These are phyloP conservation scores for Zelopaecilomyces penicillatus DNA, from an alignment of 2,329 filamentous ascomycete genomes.

Conservation along the genomic window DNA sequence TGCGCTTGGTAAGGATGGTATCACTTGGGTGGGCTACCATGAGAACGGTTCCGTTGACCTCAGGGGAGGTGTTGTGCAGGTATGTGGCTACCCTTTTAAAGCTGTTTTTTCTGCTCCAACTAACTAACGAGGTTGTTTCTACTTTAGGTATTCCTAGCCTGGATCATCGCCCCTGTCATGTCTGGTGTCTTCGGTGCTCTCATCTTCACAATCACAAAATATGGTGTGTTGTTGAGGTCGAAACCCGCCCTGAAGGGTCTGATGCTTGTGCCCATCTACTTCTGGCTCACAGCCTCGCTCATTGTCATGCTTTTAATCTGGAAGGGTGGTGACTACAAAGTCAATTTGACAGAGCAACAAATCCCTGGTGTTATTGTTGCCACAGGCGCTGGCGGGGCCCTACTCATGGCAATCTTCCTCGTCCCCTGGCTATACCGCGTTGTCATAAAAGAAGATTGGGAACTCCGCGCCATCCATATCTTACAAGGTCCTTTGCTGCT, in stretches of 20 bases:
- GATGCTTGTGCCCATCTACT: slow-evolving; percentile 46
- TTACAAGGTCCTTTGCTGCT: slow-evolving; percentile 45
- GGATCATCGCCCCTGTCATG: slow-evolving; percentile 51
- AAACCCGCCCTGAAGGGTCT: slow-evolving; percentile 47
- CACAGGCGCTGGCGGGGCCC: slow-evolving; percentile 39
- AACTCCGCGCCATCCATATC: slow-evolving; percentile 47
- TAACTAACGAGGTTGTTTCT: slow-evolving; percentile 32
- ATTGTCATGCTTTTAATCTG: slow-evolving; percentile 54
- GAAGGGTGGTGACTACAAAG: slow-evolving; percentile 38
- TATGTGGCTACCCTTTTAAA: slow-evolving; percentile 4
- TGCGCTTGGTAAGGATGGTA: slow-evolving; percentile 39
- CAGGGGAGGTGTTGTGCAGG: slow-evolving; percentile 44
- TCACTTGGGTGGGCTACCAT: slow-evolving; percentile 44
- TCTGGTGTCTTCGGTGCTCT: slow-evolving; percentile 43
- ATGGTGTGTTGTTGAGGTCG: slow-evolving; percentile 43
- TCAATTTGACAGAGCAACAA: slow-evolving; percentile 39
- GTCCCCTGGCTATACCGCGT: slow-evolving; percentile 51
- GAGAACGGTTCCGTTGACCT: slow-evolving; percentile 27
- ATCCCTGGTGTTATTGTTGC: slow-evolving; percentile 47
- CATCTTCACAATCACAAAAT: slow-evolving; percentile 50
- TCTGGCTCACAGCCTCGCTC: slow-evolving; percentile 45
- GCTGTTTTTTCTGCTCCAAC: neutral
- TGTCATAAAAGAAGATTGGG: slow-evolving; percentile 53
- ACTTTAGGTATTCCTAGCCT: slow-evolving; percentile 48
- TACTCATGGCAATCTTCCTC: slow-evolving; percentile 44